Base-by-base conservation (phyloP, 768 basidiomycete species). In the Nidularia pulvinata region DNA sequence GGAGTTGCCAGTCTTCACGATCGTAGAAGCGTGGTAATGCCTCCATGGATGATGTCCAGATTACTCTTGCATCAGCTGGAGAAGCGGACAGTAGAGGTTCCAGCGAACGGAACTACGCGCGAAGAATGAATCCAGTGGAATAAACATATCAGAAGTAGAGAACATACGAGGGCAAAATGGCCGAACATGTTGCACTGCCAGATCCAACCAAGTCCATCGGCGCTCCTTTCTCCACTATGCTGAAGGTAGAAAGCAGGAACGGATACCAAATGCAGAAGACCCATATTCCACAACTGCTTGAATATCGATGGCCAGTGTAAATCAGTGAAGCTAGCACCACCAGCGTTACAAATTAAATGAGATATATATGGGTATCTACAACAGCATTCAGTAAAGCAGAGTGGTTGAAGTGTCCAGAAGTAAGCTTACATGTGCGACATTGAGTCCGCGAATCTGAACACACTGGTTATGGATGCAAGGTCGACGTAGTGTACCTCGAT, bases 131-230 rank as follows among this genome's bases (percentile, higher is more conserved):
- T 9, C 4, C 14, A 46, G 33, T n/a, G n/a, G n/a, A n/a, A 33
- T 19, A 22, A 35, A 9, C 30, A 32, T 42, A 22, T 33, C 7
- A 37, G 11, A 35, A 7, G 14, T 36, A 46, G 13, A 34, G 36
- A 7, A 78, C 87, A 51, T 61, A 93, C 92, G 58, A 95, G 69
- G 32, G 78, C 78, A 63, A 87, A 94, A 67, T 93, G 91, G 0
- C 87, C 85, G 52, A 94, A 93, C 30, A 93, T 70, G 60, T 94
- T 94, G 55, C 83, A 88, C 63, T 93, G 90, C 90, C 91, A 95
- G 6, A 86, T 81, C 79, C 80, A 87, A 2, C 93, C 93, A 0
- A 93, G 69, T 5, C 86, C 84, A 57, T 95, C 91, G 4, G 70
- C 68, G 57, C 83, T 89, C 48, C 78, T 59, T 56, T 85, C 79